Evolutionary conservation across 2,329 filamentous ascomycete species (phyloP).

Genomic region (Colletotrichum acutatum): DNA sequence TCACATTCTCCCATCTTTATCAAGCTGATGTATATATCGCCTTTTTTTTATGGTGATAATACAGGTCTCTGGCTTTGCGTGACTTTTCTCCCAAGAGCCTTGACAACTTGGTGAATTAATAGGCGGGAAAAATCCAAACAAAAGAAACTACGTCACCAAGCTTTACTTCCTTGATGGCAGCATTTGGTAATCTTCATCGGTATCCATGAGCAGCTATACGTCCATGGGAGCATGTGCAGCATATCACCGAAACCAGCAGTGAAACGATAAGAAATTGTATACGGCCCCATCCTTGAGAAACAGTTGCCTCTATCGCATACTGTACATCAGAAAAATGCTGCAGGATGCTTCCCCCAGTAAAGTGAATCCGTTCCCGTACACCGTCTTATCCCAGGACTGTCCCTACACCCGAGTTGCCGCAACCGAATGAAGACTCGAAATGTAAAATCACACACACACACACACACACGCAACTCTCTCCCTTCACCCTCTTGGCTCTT

Average conservation of each 20-base stretch:
- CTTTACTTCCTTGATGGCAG: background rate
- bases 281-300: conserved; percentile 23
- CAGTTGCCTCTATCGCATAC: conserved; percentile 37
- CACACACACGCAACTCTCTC: too few relatives aligned
- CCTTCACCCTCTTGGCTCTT: background rate
- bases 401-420: conserved; percentile 34
- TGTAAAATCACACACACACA: conserved; percentile 22
- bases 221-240: too few relatives aligned
- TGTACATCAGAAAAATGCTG: conserved; percentile 36
- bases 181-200: background rate
- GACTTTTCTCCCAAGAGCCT: background rate
- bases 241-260: background rate
- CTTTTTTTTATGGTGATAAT: background rate
- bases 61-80: background rate
- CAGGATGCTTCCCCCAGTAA: conserved; percentile 34
- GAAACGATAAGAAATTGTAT: background rate
- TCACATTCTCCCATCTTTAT: background rate
- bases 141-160: background rate
- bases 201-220: background rate
- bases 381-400: conserved; percentile 34
- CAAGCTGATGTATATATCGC: background rate
- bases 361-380: conserved; percentile 32
- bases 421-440: conserved; percentile 34
- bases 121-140: background rate
- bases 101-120: background rate